phyloP scores from a whole-genome alignment of 2,329 filamentous ascomycete species.

The Apiospora phragmitis region DNA sequence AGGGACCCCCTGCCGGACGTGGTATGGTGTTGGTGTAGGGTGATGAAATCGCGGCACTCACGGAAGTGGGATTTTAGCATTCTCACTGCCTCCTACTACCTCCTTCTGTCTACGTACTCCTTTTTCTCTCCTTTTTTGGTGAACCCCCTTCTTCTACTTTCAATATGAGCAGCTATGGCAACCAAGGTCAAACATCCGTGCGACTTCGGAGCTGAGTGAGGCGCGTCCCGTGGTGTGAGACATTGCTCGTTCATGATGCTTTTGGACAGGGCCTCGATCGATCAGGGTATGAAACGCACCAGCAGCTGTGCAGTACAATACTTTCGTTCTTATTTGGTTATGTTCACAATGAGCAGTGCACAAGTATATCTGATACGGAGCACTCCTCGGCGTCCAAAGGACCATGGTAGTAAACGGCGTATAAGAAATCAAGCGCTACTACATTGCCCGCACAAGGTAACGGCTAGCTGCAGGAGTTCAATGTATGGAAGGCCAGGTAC shows the following conservation, averaged over 20 bases:
- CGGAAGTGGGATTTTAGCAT: background rate
- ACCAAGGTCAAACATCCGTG: background rate
- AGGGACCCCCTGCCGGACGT: background rate
- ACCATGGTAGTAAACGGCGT: background rate
- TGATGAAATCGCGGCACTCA: background rate
- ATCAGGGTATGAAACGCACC: background rate
- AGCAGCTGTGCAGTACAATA: background rate
- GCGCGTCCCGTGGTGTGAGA: background rate
- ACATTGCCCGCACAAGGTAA: background rate
- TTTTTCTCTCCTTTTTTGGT: background rate
- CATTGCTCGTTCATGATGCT: background rate
- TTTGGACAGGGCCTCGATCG: background rate
- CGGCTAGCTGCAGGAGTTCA: background rate
- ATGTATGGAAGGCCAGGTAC: conserved; percentile 1
- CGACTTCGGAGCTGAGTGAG: background rate
- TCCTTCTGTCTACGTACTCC: background rate
- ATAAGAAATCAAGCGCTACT: background rate
- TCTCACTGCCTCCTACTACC: background rate
- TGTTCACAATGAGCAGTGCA: background rate
- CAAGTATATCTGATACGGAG: background rate
- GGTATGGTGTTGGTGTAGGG: background rate
- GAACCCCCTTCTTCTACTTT: background rate
- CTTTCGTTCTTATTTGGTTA: background rate
- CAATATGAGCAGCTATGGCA: background rate
- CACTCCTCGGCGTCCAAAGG: background rate